Evolutionary conservation across 108 stramenopile species (phyloP).

Genomic region (Fragilariopsis cylindrus): DNA sequence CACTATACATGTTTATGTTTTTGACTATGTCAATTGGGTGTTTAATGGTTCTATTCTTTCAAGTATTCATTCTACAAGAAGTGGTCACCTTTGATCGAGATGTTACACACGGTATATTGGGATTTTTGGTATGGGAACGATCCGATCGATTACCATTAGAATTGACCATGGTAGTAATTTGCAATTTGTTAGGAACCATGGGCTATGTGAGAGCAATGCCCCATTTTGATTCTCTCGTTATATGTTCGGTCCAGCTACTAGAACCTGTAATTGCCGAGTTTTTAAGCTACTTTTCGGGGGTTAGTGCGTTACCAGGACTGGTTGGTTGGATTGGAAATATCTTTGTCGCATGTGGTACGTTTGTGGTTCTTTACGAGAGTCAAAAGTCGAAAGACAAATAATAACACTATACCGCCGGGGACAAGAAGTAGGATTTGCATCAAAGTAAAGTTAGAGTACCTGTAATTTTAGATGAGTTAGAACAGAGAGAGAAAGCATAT

Average conservation of each 20-base stretch:
- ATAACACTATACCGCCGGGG: too few relatives aligned
- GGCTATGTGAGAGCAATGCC: conserved; percentile 68
- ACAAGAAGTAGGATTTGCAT: too few relatives aligned
- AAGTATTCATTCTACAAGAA: conserved; percentile 20
- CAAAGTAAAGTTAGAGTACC: too few relatives aligned
- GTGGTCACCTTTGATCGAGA: conserved; percentile 34
- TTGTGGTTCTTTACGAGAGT: conserved; percentile 38
- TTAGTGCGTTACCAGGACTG: conserved; percentile 40
- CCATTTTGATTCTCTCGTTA: conserved; percentile 62
- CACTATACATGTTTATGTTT: conserved; percentile 57
- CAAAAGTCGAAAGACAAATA: neutral
- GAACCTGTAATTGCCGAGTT: conserved; percentile 47
- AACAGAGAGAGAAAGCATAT: too few relatives aligned
- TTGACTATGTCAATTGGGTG: conserved; percentile 47
- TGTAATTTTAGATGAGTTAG: too few relatives aligned
- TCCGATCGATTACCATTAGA: conserved; percentile 50
- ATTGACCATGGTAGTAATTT: conserved; percentile 50
- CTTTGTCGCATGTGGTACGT: conserved; percentile 42
- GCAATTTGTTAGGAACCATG: conserved; percentile 61
- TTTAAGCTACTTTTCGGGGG: conserved; percentile 30
- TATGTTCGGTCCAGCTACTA: conserved; percentile 42
- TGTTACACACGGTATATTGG: conserved; percentile 48
- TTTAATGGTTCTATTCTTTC: conserved; percentile 35
- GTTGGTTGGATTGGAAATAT: conserved; percentile 49
- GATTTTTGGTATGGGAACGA: conserved; percentile 37